Percentiles rank a stretch among this genome's conserved stretches.
These are phyloP conservation scores for Alternaria novae-zelandiae DNA, from an alignment of 2,329 filamentous ascomycete species.

Conservation along the genomic window DNA sequence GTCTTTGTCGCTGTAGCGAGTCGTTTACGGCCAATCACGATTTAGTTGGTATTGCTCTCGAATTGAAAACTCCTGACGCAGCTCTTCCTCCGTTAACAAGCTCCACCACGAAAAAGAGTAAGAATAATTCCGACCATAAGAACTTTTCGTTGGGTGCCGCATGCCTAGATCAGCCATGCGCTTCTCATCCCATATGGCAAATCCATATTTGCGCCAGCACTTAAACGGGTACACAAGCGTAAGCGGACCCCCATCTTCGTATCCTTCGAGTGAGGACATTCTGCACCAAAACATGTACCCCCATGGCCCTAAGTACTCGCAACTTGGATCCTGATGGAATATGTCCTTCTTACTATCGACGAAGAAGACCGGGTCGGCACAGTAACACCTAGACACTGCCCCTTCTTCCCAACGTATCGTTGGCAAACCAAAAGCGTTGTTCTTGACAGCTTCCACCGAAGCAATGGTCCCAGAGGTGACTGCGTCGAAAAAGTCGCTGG, in stretches of 20 bases:
- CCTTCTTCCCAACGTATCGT: neutral
- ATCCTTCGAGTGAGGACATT: no score
- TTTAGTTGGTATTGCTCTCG: no score
- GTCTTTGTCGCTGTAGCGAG: no score
- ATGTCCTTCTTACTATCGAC: no score
- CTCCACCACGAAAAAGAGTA: conserved; percentile 3
- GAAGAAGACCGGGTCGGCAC: conserved; percentile 1
- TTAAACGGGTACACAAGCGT: no score
- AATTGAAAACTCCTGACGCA: no score
- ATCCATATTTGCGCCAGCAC: conserved; percentile 9
- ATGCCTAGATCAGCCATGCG: conserved; percentile 15
- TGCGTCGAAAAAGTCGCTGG: neutral
- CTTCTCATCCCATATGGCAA: conserved; percentile 17
- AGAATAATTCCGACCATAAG: no score
- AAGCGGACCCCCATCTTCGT: no score
- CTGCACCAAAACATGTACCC: no score
- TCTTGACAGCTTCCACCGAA: neutral
- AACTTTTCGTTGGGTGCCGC: conserved; percentile 2
- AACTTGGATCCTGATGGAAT: no score
- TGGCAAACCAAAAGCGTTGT: neutral
- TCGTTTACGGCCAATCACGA: no score
- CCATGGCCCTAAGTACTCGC: no score
- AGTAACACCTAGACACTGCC: neutral
- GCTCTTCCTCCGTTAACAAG: neutral
- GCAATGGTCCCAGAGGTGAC: neutral